phyloP scores from a whole-genome alignment of 2,329 filamentous ascomycete genomes.

The Blastomyces silverae region DNA sequence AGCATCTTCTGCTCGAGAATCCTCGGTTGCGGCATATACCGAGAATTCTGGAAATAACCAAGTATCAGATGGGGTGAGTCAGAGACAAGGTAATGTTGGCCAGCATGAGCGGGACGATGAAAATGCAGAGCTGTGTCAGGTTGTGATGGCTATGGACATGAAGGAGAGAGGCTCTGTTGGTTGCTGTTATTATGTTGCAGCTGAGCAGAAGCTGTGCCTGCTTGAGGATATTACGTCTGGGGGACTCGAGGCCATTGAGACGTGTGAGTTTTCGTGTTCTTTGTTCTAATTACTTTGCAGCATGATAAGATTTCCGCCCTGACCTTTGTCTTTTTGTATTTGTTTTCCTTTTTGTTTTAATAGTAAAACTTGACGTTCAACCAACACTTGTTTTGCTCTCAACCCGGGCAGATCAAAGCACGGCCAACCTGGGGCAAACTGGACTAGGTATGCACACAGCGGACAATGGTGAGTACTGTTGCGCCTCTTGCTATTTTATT shows the following conservation, averaged over 20 bases:
- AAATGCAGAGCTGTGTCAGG: slow-evolving; percentile 53
- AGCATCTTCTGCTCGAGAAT: neutral
- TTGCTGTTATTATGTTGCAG: slow-evolving; percentile 72
- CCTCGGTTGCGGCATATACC: neutral
- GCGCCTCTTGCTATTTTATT: slow-evolving; percentile 6
- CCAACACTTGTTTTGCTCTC: slow-evolving; percentile 56
- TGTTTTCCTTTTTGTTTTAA: slow-evolving; percentile 7
- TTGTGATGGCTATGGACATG: slow-evolving; percentile 75
- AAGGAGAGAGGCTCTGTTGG: slow-evolving; percentile 65
- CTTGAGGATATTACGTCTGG: slow-evolving; percentile 69
- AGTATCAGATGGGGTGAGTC: neutral
- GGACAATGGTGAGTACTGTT: slow-evolving; percentile 28
- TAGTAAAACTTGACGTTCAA: slow-evolving; percentile 56
- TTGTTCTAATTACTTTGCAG: slow-evolving; percentile 14
- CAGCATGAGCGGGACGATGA: slow-evolving; percentile 18
- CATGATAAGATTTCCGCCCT: slow-evolving; percentile 25
- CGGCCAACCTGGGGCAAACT: slow-evolving; percentile 19
- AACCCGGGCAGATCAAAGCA: slow-evolving; percentile 47
- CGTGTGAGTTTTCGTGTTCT: slow-evolving; percentile 33
- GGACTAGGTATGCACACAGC: slow-evolving; percentile 16
- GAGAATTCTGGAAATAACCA: neutral
- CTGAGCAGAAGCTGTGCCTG: slow-evolving; percentile 63
- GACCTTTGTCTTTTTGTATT: slow-evolving; percentile 22
- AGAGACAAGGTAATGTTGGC: neutral
- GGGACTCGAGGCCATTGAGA: slow-evolving; percentile 62